Base-by-base conservation (phyloP, 345 rosid species). In the Ceriops tagal region DNA sequence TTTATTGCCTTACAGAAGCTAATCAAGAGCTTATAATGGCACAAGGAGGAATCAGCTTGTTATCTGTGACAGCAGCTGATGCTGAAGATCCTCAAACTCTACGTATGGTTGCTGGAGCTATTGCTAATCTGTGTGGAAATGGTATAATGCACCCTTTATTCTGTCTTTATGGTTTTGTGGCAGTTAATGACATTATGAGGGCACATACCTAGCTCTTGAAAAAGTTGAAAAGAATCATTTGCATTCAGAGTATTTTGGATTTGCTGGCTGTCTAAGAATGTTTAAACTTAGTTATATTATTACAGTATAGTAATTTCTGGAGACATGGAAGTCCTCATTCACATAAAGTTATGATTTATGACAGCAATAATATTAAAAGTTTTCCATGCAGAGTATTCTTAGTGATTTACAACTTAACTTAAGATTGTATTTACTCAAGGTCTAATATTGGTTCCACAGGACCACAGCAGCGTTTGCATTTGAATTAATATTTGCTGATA, bases 31-130 rank as follows among this genome's bases (percentile, higher is more conserved):
- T 72, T 32, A 77, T 77, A 30, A 77, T 77, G 80, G 55, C 34
- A 35, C 73, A 77, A 72, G 77, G 80, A 32, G 80, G 80, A 15
- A 77, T 77, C 26, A 77, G 77, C 69, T 64, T 77, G 26, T 52
- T 77, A 39, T 67, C 80, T 8, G 31, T 72, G 60, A 77, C 80
- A 30, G 80, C 80, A 77, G 68, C 73, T 66, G 77, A 77, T 63
- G 80, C 80, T 10, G 80, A 77, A 75, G 80, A 77, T 72, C 80
- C 80, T 37, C 80, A 77, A 69, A 77, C 80, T 26, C 66, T 77
- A 20, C 73, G 80, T 16, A 77, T 77, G 80, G 77, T 77, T 66
- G 77, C 80, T 22, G 80, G 80, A 62, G 80, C 80, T 72, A 72
- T 77, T 64, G 80, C 80, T 27, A 77, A 77, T 64, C 73, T 77